These are phyloP conservation scores for Candida michaelii DNA, from an alignment of 805 yeast species.

Conservation along the genomic window DNA sequence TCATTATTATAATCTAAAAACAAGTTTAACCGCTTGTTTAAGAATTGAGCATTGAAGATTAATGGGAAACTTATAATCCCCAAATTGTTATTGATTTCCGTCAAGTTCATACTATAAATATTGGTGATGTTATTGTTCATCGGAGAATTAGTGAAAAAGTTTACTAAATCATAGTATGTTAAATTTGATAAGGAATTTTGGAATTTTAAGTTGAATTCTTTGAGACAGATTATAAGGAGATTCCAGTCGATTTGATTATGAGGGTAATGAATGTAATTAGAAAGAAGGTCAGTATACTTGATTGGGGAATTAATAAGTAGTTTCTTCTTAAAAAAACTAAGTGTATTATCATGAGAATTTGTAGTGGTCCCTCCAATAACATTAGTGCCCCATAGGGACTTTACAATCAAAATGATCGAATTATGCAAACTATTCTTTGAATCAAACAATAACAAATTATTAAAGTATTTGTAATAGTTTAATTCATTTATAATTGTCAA, in stretches of 20 bases:
- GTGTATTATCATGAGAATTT: background rate
- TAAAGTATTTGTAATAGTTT: constrained; percentile 21
- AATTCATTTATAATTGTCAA: constrained; percentile 37
- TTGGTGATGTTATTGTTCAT: constrained; percentile 9
- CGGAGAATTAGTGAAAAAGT: constrained; percentile 1
- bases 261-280: constrained; percentile 44
- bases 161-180: background rate
- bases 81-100: constrained; percentile 46
- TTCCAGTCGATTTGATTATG: constrained; percentile 43
- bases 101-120: constrained; percentile 5
- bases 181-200: constrained; percentile 10
- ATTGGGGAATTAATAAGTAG: constrained; percentile 51
- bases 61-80: constrained; percentile 53
- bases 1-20: constrained; percentile 24
- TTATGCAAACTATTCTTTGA: constrained; percentile 49
- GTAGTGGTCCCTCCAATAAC: background rate
- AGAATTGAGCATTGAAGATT: constrained; percentile 36
- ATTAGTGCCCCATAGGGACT: constrained; percentile 14
- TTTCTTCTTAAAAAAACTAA: constrained; percentile 42
- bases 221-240: constrained; percentile 44
- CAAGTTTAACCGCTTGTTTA: constrained; percentile 21
- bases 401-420: constrained; percentile 52
- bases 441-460: constrained; percentile 26
- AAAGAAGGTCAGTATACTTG: constrained; percentile 49
- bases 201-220: constrained; percentile 39